Percentiles rank a stretch among this genome's conserved stretches.
Conservation (phyloP, 1,284 basidiomycete genomes). For the Ustilago curta region DNA sequence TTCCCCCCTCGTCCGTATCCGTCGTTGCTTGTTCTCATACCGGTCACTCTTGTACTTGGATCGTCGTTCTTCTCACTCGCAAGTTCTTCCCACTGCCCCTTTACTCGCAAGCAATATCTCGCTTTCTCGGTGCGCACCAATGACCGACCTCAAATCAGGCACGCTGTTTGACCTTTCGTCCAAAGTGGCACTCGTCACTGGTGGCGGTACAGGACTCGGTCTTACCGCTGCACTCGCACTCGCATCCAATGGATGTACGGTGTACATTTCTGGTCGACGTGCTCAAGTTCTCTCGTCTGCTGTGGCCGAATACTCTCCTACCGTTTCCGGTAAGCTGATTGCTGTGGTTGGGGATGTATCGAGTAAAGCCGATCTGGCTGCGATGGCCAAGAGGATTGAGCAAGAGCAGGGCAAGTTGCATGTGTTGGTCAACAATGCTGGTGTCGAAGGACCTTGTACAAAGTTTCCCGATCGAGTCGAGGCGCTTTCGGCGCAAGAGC, state of each 20-base stretch:
- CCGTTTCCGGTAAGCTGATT: conserved; percentile 22
- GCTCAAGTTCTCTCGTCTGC: conserved; percentile 47
- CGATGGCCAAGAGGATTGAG: conserved; percentile 12
- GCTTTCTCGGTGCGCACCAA: too few relatives aligned
- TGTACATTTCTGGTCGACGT: conserved; percentile 61
- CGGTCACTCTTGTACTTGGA: too few relatives aligned
- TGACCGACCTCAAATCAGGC: conserved; percentile 17
- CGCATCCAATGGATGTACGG: conserved; percentile 61
- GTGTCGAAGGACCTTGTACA: conserved; percentile 60
- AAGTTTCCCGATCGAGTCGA: conserved; percentile 18
- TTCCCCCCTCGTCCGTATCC: neutral
- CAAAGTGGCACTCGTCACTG: conserved; percentile 60
- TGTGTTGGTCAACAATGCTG: conserved; percentile 63
- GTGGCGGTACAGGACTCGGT: conserved; percentile 62
- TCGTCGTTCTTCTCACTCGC: too few relatives aligned
- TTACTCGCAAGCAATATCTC: neutral
- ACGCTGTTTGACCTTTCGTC: conserved; percentile 49
- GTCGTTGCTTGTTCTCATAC: too few relatives aligned
- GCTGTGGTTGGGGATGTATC: conserved; percentile 51
- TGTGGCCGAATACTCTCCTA: conserved; percentile 11
- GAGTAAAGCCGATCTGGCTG: conserved; percentile 37
- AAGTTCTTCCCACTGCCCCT: neutral
- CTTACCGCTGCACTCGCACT: conserved; percentile 58
- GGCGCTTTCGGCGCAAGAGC: conserved; percentile 17
- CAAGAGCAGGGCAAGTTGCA: conserved; percentile 18